These are phyloP conservation scores for Castanopsis chinensis DNA, from an alignment of 306 rosid species.

Conservation along the genomic window DNA sequence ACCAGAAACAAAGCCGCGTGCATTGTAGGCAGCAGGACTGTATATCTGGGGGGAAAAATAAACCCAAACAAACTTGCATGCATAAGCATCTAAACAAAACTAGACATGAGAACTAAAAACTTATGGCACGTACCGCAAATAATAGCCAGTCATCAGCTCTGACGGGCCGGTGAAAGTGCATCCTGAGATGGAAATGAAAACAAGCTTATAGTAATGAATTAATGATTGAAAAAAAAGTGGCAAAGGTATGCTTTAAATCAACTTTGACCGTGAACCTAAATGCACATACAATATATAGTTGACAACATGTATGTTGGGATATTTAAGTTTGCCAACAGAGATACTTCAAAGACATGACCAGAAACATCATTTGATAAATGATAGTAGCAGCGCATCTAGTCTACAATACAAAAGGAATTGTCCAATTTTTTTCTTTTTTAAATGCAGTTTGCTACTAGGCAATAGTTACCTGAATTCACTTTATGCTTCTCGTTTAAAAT, in stretches of 20 bases:
- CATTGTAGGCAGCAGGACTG: constrained; percentile 53
- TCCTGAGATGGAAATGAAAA: constrained; percentile 42
- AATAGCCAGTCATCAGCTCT: constrained; percentile 94
- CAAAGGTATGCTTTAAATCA: not conserved
- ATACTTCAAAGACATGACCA: not conserved
- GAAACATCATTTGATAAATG: not conserved
- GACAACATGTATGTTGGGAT: not conserved
- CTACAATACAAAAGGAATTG: not conserved
- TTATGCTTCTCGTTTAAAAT: not conserved
- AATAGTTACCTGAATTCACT: not conserved
- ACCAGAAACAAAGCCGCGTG: constrained; percentile 68
- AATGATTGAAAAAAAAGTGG: not conserved
- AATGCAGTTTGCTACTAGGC: not conserved
- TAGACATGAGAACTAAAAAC: not conserved
- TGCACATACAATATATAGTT: not conserved
- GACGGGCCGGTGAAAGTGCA: constrained; percentile 87
- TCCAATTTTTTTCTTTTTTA: not conserved
- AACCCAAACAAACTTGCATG: not conserved
- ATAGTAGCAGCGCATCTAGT: not conserved
- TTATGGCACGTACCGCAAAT: constrained; percentile 58
- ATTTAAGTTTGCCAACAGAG: not conserved
- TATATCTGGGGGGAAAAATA: constrained; percentile 38
- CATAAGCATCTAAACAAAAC: constrained; percentile 26
- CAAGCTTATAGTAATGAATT: not conserved
- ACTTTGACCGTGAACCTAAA: not conserved